These are phyloP conservation scores for Wickerhamiella parazyma DNA, from an alignment of 805 yeast species.

Conservation along the genomic window DNA sequence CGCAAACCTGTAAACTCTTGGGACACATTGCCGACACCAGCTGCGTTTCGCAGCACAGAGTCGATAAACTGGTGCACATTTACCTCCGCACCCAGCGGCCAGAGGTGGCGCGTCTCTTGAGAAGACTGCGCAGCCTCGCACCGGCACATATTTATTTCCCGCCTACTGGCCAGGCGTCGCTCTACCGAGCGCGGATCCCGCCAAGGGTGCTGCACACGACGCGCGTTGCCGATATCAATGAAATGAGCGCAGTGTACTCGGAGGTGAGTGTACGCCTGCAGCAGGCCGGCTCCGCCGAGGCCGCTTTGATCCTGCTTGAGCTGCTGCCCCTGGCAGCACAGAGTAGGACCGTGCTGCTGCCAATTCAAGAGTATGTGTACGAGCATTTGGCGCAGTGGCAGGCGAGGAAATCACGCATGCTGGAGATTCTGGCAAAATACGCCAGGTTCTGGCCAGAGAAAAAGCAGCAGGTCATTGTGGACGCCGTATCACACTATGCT, in stretches of 20 bases:
- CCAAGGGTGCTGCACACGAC: background rate
- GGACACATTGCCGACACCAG: background rate
- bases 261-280: background rate
- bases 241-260: background rate
- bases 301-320: slow-evolving; percentile 6
- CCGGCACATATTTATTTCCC: slow-evolving; percentile 5
- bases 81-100: background rate
- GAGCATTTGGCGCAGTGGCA: background rate
- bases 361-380: slow-evolving; percentile 10
- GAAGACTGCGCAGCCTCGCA: background rate
- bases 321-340: background rate
- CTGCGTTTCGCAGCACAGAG: slow-evolving; percentile 3
- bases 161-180: slow-evolving; percentile 4
- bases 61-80: background rate
- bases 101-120: background rate
- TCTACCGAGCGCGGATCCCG: slow-evolving; percentile 4
- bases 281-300: background rate
- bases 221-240: background rate
- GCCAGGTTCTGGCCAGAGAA: slow-evolving; percentile 8
- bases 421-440: background rate
- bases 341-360: background rate
- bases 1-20: background rate
- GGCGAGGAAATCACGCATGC: background rate
- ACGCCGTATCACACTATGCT: background rate
- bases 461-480: background rate